phyloP scores from a whole-genome alignment of 805 yeast species.

The Wickerhamomyces hampshirensis region DNA sequence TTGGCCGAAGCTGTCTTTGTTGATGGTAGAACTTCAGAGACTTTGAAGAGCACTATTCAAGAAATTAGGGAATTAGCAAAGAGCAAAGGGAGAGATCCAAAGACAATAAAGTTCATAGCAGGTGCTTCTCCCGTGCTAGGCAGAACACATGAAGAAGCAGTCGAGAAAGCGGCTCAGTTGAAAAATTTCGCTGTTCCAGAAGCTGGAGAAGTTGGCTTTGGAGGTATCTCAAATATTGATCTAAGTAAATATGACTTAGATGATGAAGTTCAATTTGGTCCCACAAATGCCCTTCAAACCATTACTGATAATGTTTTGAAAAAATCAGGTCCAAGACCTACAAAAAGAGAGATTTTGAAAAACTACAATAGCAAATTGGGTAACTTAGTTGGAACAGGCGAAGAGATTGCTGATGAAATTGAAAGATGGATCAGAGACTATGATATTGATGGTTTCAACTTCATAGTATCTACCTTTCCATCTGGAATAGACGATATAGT shows the following conservation, averaged over 20 bases:
- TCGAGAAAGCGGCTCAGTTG: constrained; percentile 26
- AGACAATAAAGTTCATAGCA: constrained; percentile 30
- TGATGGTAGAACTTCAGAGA: not conserved
- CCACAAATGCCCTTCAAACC: constrained; percentile 26
- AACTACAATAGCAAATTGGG: not conserved
- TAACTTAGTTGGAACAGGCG: constrained; percentile 29
- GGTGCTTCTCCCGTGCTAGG: constrained; percentile 30
- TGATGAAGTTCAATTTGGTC: constrained; percentile 19
- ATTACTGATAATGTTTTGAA: constrained; percentile 23
- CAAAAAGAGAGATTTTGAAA: not conserved
- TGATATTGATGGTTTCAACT: constrained; percentile 27
- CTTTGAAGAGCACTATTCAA: too few species aligned
- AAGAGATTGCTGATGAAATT: constrained; percentile 23
- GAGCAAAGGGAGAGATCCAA: constrained; percentile 29
- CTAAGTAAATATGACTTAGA: constrained; percentile 29
- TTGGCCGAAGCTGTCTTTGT: constrained; percentile 36
- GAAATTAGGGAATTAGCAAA: too few species aligned
- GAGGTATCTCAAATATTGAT: constrained; percentile 39
- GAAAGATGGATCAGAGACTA: constrained; percentile 1
- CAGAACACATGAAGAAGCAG: constrained; percentile 35
- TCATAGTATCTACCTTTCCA: constrained; percentile 34
- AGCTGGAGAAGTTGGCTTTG: constrained; percentile 34
- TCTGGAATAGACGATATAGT: constrained; percentile 35
- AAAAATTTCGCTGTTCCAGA: constrained; percentile 27
- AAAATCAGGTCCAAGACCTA: constrained; percentile 17